Conservation (phyloP, 495 filamentous ascomycete species). For the Acidiella bohemica region DNA sequence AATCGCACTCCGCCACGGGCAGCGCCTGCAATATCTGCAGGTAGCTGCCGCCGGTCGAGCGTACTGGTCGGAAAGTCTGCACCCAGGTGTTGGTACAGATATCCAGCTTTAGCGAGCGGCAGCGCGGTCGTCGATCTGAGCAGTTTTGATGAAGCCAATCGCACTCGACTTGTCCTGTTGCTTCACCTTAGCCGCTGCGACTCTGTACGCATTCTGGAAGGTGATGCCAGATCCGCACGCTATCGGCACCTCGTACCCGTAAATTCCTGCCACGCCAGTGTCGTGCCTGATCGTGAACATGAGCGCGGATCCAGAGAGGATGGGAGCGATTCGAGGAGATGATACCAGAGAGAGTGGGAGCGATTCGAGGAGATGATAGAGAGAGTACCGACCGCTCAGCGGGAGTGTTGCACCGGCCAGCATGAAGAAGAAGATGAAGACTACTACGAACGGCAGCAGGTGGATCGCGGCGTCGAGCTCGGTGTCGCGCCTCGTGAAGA, state of each 20-base stretch:
- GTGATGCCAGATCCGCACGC: conserved; percentile 14
- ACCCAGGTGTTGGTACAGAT: not conserved
- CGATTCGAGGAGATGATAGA: too few species aligned
- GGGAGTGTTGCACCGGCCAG: conserved; percentile 17
- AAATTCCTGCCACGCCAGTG: conserved; percentile 10
- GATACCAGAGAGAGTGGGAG: conserved; percentile 13
- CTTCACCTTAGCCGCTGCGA: not conserved
- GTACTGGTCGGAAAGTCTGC: too few species aligned
- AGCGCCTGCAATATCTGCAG: too few species aligned
- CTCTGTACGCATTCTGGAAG: not conserved
- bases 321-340: too few species aligned
- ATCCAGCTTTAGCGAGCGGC: not conserved
- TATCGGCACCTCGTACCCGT: conserved; percentile 18
- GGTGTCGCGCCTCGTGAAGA: conserved; percentile 11
- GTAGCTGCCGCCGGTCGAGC: too few species aligned
- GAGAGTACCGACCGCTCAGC: conserved; percentile 18
- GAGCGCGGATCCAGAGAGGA: conserved; percentile 16
- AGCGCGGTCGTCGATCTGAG: not conserved
- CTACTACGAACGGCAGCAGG: conserved; percentile 22
- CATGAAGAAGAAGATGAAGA: conserved; percentile 17
- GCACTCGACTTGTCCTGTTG: not conserved
- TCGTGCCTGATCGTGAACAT: conserved; percentile 6
- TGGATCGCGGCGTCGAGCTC: conserved; percentile 18
- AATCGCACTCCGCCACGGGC: too few species aligned
- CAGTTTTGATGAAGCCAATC: not conserved